These are phyloP conservation scores for Somion occarium DNA, from an alignment of 1,284 basidiomycete genomes.

Conservation along the genomic window DNA sequence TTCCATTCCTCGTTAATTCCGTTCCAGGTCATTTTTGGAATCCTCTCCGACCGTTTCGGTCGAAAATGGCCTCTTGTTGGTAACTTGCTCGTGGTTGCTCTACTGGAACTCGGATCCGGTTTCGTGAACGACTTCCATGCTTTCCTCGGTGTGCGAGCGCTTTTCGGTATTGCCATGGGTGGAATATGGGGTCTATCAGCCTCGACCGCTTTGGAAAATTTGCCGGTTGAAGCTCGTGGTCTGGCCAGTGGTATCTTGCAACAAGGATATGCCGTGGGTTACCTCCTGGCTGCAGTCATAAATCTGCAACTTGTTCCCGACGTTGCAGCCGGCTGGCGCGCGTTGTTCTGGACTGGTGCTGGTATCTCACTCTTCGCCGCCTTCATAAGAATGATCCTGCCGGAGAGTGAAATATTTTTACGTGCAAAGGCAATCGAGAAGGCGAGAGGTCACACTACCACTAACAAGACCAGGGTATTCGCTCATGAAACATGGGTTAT, in stretches of 20 bases:
- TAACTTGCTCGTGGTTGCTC: slow-evolving; percentile 71
- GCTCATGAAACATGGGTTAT: slow-evolving; percentile 68
- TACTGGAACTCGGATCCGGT: slow-evolving; percentile 75
- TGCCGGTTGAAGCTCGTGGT: slow-evolving; percentile 85
- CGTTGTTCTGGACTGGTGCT: slow-evolving; percentile 64
- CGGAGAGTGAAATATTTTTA: slow-evolving; percentile 80
- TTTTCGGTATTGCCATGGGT: slow-evolving; percentile 89
- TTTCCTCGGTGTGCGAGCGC: slow-evolving; percentile 69
- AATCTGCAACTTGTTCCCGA: slow-evolving; percentile 71
- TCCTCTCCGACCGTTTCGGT: slow-evolving; percentile 82
- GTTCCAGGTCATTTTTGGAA: slow-evolving; percentile 65
- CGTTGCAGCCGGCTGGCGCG: slow-evolving; percentile 49
- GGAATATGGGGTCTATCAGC: slow-evolving; percentile 78
- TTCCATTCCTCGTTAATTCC: background rate
- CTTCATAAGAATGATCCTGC: slow-evolving; percentile 64
- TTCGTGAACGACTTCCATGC: slow-evolving; percentile 66
- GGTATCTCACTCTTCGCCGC: slow-evolving; percentile 78
- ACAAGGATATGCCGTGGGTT: slow-evolving; percentile 59
- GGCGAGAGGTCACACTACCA: slow-evolving; percentile 34
- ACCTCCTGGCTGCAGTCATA: slow-evolving; percentile 55
- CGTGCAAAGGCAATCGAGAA: slow-evolving; percentile 49
- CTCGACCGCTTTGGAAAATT: slow-evolving; percentile 82
- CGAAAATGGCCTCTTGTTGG: slow-evolving; percentile 88
- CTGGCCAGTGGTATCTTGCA: slow-evolving; percentile 80
- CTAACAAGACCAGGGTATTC: slow-evolving; percentile 68